These are phyloP conservation scores for Puccinia hordei DNA, from an alignment of 1,284 basidiomycete genomes.

Conservation along the genomic window DNA sequence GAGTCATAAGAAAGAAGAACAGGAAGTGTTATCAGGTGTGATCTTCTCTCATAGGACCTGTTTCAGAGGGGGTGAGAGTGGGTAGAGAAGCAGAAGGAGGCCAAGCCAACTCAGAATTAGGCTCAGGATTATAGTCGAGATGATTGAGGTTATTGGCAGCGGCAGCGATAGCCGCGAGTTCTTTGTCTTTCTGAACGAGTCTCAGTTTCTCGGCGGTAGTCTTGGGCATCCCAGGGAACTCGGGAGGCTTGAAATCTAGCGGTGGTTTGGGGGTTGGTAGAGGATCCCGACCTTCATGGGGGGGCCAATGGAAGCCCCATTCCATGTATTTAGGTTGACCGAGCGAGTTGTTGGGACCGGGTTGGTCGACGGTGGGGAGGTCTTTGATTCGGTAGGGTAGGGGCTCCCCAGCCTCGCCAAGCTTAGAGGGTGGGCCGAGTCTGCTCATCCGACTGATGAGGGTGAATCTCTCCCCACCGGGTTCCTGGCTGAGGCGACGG, in stretches of 20 bases:
- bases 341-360: background rate
- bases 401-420: conserved; percentile 55
- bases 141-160: background rate
- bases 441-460: conserved; percentile 55
- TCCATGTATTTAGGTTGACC: conserved; percentile 23
- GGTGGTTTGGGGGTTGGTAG: background rate
- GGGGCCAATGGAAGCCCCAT: conserved; percentile 46
- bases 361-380: background rate
- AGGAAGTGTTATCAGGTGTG: background rate
- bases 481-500: conserved; percentile 18
- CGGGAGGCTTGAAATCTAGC: background rate
- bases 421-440: conserved; percentile 56
- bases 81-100: background rate
- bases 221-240: conserved; percentile 32
- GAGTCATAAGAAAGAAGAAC: background rate
- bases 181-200: background rate
- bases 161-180: background rate
- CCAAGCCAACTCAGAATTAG: background rate
- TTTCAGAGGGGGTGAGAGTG: background rate
- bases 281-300: conserved; percentile 12
- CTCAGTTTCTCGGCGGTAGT: conserved; percentile 21
- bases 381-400: conserved; percentile 53
- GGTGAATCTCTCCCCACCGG: conserved; percentile 50
- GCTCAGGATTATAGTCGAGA: background rate
- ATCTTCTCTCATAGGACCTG: background rate